Conservation (phyloP, 257 asterid species). For the Lycium ferocissimum region DNA sequence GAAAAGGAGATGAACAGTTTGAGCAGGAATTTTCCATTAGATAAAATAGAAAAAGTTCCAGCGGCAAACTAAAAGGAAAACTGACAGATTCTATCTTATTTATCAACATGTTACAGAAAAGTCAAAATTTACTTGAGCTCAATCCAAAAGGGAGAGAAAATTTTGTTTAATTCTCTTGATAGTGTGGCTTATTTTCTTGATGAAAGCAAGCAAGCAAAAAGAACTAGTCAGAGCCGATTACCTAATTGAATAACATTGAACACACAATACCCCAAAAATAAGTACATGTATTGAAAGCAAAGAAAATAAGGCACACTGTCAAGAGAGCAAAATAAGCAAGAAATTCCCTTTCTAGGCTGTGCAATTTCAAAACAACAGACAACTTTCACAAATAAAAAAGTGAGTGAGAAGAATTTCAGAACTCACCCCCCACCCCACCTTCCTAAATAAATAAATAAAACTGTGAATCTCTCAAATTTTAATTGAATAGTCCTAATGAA, state of each 20-base stretch:
- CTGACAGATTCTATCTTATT: not conserved
- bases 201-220: not conserved
- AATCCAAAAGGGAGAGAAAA: not conserved
- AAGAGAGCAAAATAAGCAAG: not conserved
- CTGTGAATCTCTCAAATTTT: no score
- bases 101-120: not conserved
- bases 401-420: no score
- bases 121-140: constrained; percentile 15
- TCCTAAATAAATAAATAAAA: no score
- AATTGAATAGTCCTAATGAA: no score
- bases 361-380: not conserved
- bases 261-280: not conserved
- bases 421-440: no score
- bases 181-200: not conserved
- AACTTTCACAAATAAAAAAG: no score
- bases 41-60: not conserved
- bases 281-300: not conserved
- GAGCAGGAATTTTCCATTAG: not conserved
- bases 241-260: constrained; percentile 2
- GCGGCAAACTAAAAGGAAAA: not conserved
- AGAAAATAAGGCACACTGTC: not conserved
- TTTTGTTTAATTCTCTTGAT: not conserved
- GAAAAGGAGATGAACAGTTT: not conserved
- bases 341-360: not conserved
- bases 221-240: not conserved